These are phyloP conservation scores for Helichrysum umbraculigerum DNA, from an alignment of 129 eudicot genomes.

Conservation along the genomic window DNA sequence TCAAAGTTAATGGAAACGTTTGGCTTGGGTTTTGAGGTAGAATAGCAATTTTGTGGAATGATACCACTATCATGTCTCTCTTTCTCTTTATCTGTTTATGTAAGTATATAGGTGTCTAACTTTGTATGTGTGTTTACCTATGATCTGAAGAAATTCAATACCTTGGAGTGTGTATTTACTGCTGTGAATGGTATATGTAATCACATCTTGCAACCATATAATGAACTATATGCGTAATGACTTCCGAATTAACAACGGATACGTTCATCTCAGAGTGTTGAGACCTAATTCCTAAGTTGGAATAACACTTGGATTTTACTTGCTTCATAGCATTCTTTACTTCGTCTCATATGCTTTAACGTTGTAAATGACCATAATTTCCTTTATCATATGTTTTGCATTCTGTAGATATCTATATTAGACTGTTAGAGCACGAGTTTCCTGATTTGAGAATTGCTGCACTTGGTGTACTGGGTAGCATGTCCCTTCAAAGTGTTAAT, in stretches of 20 bases:
- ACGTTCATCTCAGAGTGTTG: background rate
- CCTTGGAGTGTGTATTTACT: background rate
- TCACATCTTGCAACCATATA: background rate
- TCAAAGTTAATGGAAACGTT: slow-evolving; percentile 80
- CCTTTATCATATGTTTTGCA: too few relatives aligned
- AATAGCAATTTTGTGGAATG: slow-evolving; percentile 2
- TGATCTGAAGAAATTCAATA: slow-evolving; percentile 5
- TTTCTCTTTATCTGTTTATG: slow-evolving; percentile 1
- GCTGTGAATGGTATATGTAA: background rate
- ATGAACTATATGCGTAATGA: background rate
- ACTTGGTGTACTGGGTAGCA: background rate
- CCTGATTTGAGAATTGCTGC: background rate
- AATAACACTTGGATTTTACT: background rate
- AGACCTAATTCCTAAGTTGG: background rate
- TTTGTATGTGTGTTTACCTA: slow-evolving; percentile 5
- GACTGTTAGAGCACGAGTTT: background rate
- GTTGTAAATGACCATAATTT: background rate
- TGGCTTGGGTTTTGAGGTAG: slow-evolving; percentile 70
- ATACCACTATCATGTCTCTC: background rate
- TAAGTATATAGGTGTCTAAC: background rate
- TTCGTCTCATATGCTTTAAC: background rate
- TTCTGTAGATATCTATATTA: background rate
- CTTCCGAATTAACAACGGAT: background rate
- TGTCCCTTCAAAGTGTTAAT: background rate
- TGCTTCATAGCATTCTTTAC: slow-evolving; percentile 6